A percentile compares a stretch with the other conserved stretches of the same genome.
Evolutionary conservation across 2,329 filamentous ascomycete species (phyloP).

Genomic region (Balansia obtecta): DNA sequence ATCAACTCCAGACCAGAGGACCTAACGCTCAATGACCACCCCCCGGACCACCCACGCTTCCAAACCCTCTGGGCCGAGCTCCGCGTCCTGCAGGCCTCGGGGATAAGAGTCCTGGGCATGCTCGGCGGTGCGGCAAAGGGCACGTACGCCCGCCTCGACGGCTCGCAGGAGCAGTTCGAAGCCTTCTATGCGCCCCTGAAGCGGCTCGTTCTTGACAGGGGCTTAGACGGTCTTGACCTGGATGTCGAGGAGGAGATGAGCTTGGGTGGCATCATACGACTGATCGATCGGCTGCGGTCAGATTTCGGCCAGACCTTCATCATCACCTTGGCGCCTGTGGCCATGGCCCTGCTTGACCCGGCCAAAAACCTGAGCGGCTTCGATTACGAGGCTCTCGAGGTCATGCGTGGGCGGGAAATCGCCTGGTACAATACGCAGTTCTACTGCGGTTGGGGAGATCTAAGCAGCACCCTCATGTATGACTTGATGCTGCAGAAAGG

Average conservation of each 20-base stretch:
- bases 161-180: constrained; percentile 50
- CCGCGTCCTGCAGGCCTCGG: constrained; percentile 54
- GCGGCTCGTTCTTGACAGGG: constrained; percentile 47
- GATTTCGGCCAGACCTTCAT: constrained; percentile 63
- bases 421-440: constrained; percentile 88
- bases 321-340: constrained; percentile 73
- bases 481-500: constrained; percentile 44
- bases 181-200: constrained; percentile 58
- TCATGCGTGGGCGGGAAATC: constrained; percentile 51
- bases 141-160: constrained; percentile 49
- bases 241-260: constrained; percentile 71
- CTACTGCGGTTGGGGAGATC: constrained; percentile 76
- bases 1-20: constrained; percentile 54
- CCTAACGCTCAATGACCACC: constrained; percentile 71
- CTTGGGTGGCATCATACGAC: constrained; percentile 49
- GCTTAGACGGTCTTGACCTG: constrained; percentile 60
- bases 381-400: constrained; percentile 63
- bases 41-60: constrained; percentile 54
- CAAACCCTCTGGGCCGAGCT: constrained; percentile 69
- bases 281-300: constrained; percentile 53
- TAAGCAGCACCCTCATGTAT: constrained; percentile 33
- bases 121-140: constrained; percentile 74
- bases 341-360: constrained; percentile 50
- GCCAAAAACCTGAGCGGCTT: constrained; percentile 64
- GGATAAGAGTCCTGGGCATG: constrained; percentile 76